These are phyloP conservation scores for Acanthamoeba lugdunensis DNA, from an alignment of 208 protist species.

Conservation along the genomic window DNA sequence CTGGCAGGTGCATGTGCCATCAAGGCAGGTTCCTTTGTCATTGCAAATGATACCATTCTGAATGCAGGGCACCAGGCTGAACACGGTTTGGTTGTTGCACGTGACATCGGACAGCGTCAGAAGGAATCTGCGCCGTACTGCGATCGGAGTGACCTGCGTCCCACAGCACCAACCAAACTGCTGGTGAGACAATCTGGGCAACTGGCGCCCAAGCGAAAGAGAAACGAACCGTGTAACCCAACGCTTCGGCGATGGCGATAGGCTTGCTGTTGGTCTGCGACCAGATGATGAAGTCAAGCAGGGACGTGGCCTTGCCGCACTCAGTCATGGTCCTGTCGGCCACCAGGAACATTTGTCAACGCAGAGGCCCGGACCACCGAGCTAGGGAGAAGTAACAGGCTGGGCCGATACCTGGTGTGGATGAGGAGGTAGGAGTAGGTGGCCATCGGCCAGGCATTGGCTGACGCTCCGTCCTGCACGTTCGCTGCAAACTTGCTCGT, in stretches of 20 bases:
- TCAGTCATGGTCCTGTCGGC: background rate
- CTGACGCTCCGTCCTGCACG: conserved; percentile 3
- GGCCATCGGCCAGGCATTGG: conserved; percentile 55
- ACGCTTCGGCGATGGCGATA: background rate
- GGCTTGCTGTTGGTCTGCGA: conserved; percentile 51
- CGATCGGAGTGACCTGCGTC: conserved; percentile 11
- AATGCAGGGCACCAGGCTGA: conserved; percentile 33
- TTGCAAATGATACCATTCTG: conserved; percentile 5
- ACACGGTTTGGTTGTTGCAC: conserved; percentile 16
- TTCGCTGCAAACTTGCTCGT: background rate
- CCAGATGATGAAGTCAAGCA: conserved; percentile 62
- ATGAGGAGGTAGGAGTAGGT: conserved; percentile 61
- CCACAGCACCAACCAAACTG: background rate
- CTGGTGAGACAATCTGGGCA: too few relatives aligned
- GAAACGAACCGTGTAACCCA: conserved; percentile 22
- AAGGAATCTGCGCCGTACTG: conserved; percentile 9
- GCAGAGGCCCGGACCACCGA: background rate
- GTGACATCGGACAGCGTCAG: background rate
- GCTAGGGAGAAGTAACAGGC: background rate
- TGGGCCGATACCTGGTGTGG: background rate
- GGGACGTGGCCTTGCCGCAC: background rate
- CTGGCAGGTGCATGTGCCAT: background rate
- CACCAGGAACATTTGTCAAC: background rate
- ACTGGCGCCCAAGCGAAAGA: too few relatives aligned
- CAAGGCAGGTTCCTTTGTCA: conserved; percentile 22